Evolutionary conservation across 192 early-diverging fungal species (phyloP).

Genomic region (Powellomyces hirtus): DNA sequence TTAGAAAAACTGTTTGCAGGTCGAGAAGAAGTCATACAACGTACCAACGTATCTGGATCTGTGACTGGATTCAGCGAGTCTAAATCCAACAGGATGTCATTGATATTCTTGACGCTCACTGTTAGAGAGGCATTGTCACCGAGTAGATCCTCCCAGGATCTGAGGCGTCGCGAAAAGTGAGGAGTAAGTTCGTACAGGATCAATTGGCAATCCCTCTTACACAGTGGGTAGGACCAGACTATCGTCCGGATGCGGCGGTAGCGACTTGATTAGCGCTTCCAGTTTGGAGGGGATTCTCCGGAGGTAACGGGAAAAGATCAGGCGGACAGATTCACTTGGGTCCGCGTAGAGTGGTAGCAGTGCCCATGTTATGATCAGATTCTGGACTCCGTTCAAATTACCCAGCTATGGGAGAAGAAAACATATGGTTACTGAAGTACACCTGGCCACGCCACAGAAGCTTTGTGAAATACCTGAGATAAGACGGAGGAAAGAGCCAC

Average conservation of each 20-base stretch:
- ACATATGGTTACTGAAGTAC: not conserved
- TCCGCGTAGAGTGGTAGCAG: conserved; percentile 53
- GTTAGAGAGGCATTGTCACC: conserved; percentile 36
- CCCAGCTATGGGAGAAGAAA: conserved; percentile 7
- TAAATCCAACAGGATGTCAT: conserved; percentile 38
- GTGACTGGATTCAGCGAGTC: conserved; percentile 21
- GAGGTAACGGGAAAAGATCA: conserved; percentile 43
- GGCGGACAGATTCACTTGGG: conserved; percentile 41
- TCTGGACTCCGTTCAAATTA: conserved; percentile 36
- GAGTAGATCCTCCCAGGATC: conserved; percentile 51
- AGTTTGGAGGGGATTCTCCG: conserved; percentile 39
- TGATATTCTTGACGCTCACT: conserved; percentile 41
- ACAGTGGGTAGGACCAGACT: conserved; percentile 38
- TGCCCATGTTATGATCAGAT: conserved; percentile 41
- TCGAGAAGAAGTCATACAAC: not conserved
- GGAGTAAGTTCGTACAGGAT: not conserved
- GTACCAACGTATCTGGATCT: conserved; percentile 31
- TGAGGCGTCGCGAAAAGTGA: not conserved
- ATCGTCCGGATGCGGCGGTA: conserved; percentile 52
- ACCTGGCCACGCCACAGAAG: not conserved
- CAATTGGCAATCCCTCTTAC: conserved; percentile 7
- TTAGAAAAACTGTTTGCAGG: not conserved
- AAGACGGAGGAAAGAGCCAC: conserved; percentile 41
- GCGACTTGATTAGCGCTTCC: conserved; percentile 31
- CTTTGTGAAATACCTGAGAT: conserved; percentile 20